These are phyloP conservation scores for Sclerotinia subarctica DNA, from an alignment of 2,329 filamentous ascomycete genomes.

Conservation along the genomic window DNA sequence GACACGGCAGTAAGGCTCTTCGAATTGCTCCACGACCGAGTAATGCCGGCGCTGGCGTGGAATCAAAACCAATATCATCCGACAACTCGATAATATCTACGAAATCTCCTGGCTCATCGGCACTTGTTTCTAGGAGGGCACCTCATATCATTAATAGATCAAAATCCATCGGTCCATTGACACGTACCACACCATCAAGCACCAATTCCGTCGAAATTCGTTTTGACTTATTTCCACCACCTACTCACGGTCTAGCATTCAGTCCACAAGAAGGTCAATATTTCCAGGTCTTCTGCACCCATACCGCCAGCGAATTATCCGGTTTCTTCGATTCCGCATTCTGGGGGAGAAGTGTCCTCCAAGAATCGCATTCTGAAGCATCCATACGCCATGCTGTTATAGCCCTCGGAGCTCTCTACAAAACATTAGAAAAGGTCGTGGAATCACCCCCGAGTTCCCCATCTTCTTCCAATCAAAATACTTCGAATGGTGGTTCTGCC, in stretches of 20 bases:
- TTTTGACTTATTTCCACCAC: not conserved
- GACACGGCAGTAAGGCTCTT: constrained; percentile 24
- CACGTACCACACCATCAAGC: constrained; percentile 17
- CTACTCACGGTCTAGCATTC: constrained; percentile 40
- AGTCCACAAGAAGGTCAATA: constrained; percentile 54
- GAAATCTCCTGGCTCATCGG: not conserved
- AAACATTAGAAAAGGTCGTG: constrained; percentile 58
- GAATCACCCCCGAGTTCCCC: constrained; percentile 45
- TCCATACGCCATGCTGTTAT: constrained; percentile 64
- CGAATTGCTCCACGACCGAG: constrained; percentile 31
- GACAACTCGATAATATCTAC: constrained; percentile 16
- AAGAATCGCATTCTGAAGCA: constrained; percentile 59
- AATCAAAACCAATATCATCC: constrained; percentile 14
- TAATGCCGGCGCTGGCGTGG: constrained; percentile 4
- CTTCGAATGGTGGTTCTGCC: constrained; percentile 41
- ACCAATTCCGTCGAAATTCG: not conserved
- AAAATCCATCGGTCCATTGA: constrained; percentile 20
- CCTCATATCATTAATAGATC: not conserved
- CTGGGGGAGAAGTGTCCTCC: constrained; percentile 61
- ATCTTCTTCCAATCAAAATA: constrained; percentile 23
- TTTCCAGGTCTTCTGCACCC: constrained; percentile 59
- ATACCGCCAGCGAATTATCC: constrained; percentile 60
- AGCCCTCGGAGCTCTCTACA: constrained; percentile 64
- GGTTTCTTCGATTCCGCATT: constrained; percentile 66
- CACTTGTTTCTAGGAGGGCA: not conserved